Base-by-base conservation (phyloP, 2,329 filamentous ascomycete genomes). In the Fusarium xylarioides region DNA sequence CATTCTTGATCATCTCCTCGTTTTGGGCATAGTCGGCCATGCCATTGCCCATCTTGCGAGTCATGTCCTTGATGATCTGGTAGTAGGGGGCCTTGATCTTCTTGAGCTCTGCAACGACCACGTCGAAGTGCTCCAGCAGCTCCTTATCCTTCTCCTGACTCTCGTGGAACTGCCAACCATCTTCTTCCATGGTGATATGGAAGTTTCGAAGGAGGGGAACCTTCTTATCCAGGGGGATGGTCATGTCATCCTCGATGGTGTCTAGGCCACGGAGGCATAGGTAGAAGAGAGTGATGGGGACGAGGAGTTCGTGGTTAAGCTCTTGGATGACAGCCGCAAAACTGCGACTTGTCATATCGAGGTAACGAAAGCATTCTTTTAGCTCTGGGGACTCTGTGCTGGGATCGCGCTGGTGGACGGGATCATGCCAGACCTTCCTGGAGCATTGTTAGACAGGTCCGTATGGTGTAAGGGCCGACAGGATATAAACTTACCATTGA, bases 201-300 rank as follows among this genome's bases (percentile, higher is more conserved):
- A 99, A 99, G 52, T 92, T 87, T 70, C 95, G 91, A 69, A 99
- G 86, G 63, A 98, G 83, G 4, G 95, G 94, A 79, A 97, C 93
- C 85, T 99, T 99, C 79, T 89, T 91, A 73, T 89, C 88, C 43
- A 95, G 85, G 6, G 92, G 86, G 68, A 99, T 92, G 10, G 95
- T 97, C 91, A 98, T 98, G 83, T 99, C 96, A 86, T 99, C 96
- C 84, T 99, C 96, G 68, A 99, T 93, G n/a, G 96, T 99, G 83
- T 99, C 96, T 56, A 99, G 89, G 52, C 94, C 96, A 69, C 96
- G 93, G 61, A 99, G 88, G 59, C 94, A 90, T 34, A 99, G 90
- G 85, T 99, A 99, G 88, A 99, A 99, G 15, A 98, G 86, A 63
- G 92, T 91, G 50, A 98, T 89, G 30, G 96, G 95, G 44, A 98